Evolutionary conservation across 768 basidiomycete species (phyloP).

Genomic region (Candolleomyces eurysporus): DNA sequence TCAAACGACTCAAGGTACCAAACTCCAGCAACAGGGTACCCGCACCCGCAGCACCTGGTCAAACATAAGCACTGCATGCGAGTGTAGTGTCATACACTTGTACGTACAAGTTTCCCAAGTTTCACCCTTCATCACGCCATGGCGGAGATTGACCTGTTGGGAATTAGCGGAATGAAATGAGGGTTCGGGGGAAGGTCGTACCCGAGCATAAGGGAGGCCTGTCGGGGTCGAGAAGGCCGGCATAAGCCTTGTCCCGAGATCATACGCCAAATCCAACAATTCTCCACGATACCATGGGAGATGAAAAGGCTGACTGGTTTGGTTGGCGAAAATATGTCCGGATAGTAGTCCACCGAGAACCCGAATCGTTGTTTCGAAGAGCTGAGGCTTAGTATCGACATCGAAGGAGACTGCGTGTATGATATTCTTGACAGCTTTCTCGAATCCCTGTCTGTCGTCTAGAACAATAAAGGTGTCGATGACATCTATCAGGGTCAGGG

Average conservation of each 20-base stretch:
- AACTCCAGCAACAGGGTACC: slow-evolving; percentile 94
- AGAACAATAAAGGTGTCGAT: slow-evolving; percentile 92
- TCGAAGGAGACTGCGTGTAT: slow-evolving; percentile 87
- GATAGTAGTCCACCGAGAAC: slow-evolving; percentile 89
- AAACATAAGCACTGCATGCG: slow-evolving; percentile 7
- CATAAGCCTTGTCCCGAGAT: slow-evolving; percentile 81
- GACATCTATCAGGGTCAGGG: slow-evolving; percentile 77
- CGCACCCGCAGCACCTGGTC: slow-evolving; percentile 83
- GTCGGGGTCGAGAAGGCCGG: slow-evolving; percentile 93
- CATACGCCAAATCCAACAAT: slow-evolving; percentile 76
- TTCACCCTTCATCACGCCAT: slow-evolving; percentile 76
- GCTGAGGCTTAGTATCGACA: slow-evolving; percentile 94
- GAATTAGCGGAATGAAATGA: neutral
- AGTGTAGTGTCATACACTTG: neutral
- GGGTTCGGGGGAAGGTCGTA: slow-evolving; percentile 26
- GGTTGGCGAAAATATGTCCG: slow-evolving; percentile 78
- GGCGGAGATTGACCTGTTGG: slow-evolving; percentile 74
- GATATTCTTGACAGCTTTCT: slow-evolving; percentile 78
- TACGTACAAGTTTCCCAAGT: slow-evolving; percentile 80
- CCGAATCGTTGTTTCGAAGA: slow-evolving; percentile 96
- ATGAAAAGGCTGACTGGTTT: slow-evolving; percentile 62
- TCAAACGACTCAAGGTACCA: slow-evolving; percentile 86
- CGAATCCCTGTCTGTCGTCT: slow-evolving; percentile 74
- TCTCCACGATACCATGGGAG: slow-evolving; percentile 85
- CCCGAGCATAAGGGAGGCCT: slow-evolving; percentile 89